Percentiles rank a stretch among this genome's conserved stretches.
Conservation (phyloP, 768 basidiomycete species). For the Agaricus subrufescens region DNA sequence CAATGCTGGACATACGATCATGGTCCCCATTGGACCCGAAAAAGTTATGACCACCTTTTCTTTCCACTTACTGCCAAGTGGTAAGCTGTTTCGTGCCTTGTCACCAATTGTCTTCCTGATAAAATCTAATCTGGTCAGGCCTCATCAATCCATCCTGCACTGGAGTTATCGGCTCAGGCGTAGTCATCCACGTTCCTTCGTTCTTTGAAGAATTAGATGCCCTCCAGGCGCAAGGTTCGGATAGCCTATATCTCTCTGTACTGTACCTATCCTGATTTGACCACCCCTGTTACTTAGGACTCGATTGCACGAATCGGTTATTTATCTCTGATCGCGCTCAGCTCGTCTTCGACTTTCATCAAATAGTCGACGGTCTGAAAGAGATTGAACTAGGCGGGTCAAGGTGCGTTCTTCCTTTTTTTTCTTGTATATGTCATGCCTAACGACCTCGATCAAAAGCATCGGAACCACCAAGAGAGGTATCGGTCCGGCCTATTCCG, state of each 20-base stretch:
- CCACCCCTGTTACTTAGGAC: conserved; percentile 42
- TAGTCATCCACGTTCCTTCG: conserved; percentile 94
- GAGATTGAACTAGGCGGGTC: conserved; percentile 94
- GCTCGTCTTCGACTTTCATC: conserved; percentile 98
- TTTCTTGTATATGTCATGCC: not conserved
- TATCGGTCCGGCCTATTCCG: conserved; percentile 98
- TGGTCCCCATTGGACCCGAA: conserved; percentile 67
- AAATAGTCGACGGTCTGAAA: conserved; percentile 98
- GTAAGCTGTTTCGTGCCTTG: conserved; percentile 37
- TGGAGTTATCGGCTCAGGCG: conserved; percentile 88
- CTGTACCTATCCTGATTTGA: not conserved
- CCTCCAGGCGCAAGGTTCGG: conserved; percentile 73
- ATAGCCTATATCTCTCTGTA: not conserved
- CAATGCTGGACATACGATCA: conserved; percentile 98
- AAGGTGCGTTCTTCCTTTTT: conserved; percentile 36
- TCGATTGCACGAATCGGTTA: conserved; percentile 78
- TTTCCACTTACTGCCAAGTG: conserved; percentile 93
- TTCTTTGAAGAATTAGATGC: conserved; percentile 93
- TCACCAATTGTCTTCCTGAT: not conserved
- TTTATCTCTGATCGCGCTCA: conserved; percentile 96
- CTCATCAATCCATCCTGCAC: conserved; percentile 82
- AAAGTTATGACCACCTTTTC: conserved; percentile 72
- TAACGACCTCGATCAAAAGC: conserved; percentile 30
- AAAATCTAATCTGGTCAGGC: conserved; percentile 34
- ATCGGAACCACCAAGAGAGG: conserved; percentile 99